Evolutionary conservation across 176 grass and related monocot genomes (phyloP).

Genomic region (Hordeum marinum): DNA sequence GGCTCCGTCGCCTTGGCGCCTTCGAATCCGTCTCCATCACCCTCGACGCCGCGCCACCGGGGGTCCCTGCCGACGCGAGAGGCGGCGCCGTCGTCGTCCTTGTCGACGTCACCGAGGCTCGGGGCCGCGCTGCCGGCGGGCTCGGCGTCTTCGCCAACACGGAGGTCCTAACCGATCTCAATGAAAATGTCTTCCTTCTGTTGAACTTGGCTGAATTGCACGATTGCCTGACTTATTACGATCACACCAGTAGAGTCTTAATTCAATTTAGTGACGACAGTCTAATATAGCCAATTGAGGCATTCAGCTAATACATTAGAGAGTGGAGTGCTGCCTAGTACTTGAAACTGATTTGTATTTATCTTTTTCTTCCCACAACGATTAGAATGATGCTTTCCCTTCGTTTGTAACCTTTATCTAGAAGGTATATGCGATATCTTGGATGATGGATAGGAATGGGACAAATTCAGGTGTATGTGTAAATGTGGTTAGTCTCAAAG

Average conservation of each 20-base stretch:
- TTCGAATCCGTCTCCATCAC: conserved; percentile 79
- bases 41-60: conserved; percentile 59
- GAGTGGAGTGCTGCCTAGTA: background rate
- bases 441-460: background rate
- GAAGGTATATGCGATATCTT: background rate
- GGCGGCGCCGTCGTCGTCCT: conserved; percentile 37
- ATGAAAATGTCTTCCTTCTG: background rate
- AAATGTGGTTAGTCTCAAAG: background rate
- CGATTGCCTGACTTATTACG: background rate
- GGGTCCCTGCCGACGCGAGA: conserved; percentile 20
- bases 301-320: background rate
- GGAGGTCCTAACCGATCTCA: conserved; percentile 25
- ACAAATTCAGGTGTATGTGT: background rate
- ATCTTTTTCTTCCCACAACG: background rate
- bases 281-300: background rate
- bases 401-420: background rate
- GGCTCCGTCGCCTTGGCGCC: conserved; percentile 58
- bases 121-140: conserved; percentile 39
- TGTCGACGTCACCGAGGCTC: conserved; percentile 62
- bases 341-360: background rate
- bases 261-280: background rate
- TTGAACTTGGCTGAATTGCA: conserved; percentile 1
- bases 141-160: conserved; percentile 44
- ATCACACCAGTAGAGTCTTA: background rate
- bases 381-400: background rate